These are phyloP conservation scores for Plasmodium relictum DNA, from an alignment of 169 alveolate genomes.

Conservation along the genomic window DNA sequence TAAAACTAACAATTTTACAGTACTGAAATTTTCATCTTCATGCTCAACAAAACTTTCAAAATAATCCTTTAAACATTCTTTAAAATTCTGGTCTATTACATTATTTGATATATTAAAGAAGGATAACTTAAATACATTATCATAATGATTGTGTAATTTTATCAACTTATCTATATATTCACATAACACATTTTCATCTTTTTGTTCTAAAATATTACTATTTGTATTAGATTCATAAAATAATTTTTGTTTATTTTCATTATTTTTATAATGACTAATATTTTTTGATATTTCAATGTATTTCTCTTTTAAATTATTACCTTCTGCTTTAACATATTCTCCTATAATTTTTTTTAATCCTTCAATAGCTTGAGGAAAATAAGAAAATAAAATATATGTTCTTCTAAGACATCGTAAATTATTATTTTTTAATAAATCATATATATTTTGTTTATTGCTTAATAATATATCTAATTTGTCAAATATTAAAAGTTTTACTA, in stretches of 20 bases:
- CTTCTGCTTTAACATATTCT: slow-evolving; percentile 59
- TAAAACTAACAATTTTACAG: slow-evolving; percentile 54
- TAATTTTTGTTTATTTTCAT: neutral
- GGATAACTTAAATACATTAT: slow-evolving; percentile 47
- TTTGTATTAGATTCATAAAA: slow-evolving; percentile 13
- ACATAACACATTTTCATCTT: slow-evolving; percentile 46
- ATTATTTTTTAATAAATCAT: slow-evolving; percentile 52
- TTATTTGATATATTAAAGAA: slow-evolving; percentile 54
- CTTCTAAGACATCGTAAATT: slow-evolving; percentile 49
- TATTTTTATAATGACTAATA: neutral
- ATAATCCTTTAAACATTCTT: slow-evolving; percentile 68
- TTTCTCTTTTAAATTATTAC: slow-evolving; percentile 61
- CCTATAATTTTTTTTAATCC: slow-evolving; percentile 74
- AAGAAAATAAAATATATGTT: slow-evolving; percentile 77
- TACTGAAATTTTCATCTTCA: slow-evolving; percentile 66
- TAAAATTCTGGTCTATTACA: slow-evolving; percentile 34
- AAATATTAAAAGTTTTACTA: slow-evolving; percentile 58
- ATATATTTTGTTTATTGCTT: slow-evolving; percentile 39
- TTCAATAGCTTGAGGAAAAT: slow-evolving; percentile 75
- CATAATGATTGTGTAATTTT: slow-evolving; percentile 53
- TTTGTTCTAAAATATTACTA: slow-evolving; percentile 32
- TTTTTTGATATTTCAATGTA: slow-evolving; percentile 22
- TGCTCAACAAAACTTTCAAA: slow-evolving; percentile 75
- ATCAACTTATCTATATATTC: slow-evolving; percentile 48
- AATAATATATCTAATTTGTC: slow-evolving; percentile 47